phyloP scores from a whole-genome alignment of 2,329 filamentous ascomycete species.

The Neobulgaria alba region DNA sequence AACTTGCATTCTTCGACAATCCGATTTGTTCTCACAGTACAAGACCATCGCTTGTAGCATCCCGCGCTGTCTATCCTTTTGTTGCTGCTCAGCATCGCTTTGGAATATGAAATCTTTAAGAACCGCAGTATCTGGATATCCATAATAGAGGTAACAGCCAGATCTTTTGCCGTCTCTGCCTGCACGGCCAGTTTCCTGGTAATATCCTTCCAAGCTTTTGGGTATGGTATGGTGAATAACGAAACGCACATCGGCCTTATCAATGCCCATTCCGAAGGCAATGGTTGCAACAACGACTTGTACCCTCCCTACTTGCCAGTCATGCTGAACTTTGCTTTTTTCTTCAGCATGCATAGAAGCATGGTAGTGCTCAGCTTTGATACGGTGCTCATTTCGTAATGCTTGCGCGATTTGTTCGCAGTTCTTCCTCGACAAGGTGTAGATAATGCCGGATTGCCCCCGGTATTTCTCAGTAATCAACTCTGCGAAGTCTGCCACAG shows the following conservation, averaged over 20 bases:
- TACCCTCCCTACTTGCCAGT: conserved; percentile 72
- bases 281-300: conserved; percentile 97
- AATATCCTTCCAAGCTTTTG: conserved; percentile 95
- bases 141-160: conserved; percentile 84
- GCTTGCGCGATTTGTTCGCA: conserved; percentile 73
- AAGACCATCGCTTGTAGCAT: conserved; percentile 82
- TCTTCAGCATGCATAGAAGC: conserved; percentile 62
- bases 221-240: conserved; percentile 90
- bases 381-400: conserved; percentile 50
- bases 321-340: conserved; percentile 62
- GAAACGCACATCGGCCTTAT: conserved; percentile 93
- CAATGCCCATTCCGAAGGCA: conserved; percentile 99
- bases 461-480: conserved; percentile 63
- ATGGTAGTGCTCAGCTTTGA: conserved; percentile 79
- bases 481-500: conserved; percentile 44
- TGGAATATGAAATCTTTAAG: conserved; percentile 75
- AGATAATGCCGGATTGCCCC: conserved; percentile 79
- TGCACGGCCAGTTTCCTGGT: conserved; percentile 93
- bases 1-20: conserved; percentile 82
- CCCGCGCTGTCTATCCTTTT: conserved; percentile 73
- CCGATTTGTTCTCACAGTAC: conserved; percentile 81
- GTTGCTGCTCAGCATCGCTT: conserved; percentile 65
- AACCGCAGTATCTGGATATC: conserved; percentile 64
- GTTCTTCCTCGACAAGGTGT: conserved; percentile 76
- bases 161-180: conserved; percentile 84